Evolutionary conservation across 352 stramenopile species (phyloP).

Genomic region (Pythium plurisporium): DNA sequence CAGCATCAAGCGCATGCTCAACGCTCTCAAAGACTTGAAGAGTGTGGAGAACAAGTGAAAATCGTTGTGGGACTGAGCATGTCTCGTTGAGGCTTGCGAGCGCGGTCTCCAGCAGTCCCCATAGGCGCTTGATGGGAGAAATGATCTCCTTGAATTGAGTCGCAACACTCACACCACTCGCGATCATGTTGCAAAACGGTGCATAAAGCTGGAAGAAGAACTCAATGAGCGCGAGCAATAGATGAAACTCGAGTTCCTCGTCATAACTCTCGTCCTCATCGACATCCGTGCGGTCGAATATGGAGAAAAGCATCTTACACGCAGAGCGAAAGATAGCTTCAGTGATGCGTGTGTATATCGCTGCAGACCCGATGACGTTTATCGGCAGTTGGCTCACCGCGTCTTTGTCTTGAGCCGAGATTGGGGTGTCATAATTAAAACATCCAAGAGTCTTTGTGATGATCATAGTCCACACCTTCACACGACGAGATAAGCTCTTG

Average conservation of each 20-base stretch:
- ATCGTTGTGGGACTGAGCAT: constrained; percentile 50
- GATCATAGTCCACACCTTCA: constrained; percentile 65
- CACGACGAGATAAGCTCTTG: constrained; percentile 44
- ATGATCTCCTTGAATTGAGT: constrained; percentile 31
- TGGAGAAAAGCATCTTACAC: constrained; percentile 59
- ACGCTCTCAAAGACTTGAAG: constrained; percentile 63
- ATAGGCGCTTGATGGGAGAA: constrained; percentile 42
- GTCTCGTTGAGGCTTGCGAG: constrained; percentile 42
- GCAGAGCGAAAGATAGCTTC: constrained; percentile 16
- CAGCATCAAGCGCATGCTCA: constrained; percentile 29
- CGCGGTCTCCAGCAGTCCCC: constrained; percentile 39
- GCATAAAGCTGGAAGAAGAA: constrained; percentile 58
- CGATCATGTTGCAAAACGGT: constrained; percentile 27
- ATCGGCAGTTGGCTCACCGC: constrained; percentile 11
- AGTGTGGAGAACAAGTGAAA: constrained; percentile 59
- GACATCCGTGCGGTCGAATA: constrained; percentile 62
- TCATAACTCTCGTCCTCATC: constrained; percentile 73
- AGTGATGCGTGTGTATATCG: constrained; percentile 8
- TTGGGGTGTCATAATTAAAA: constrained; percentile 22
- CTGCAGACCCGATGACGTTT: background rate
- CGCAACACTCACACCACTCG: background rate
- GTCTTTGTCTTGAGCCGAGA: constrained; percentile 15
- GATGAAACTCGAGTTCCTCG: constrained; percentile 66
- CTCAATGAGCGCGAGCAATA: constrained; percentile 51
- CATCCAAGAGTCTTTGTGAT: constrained; percentile 38